A percentile compares a stretch with the other conserved stretches of the same genome.
phyloP scores from a whole-genome alignment of 1,284 basidiomycete species.

The Fereydounia khargensis region DNA sequence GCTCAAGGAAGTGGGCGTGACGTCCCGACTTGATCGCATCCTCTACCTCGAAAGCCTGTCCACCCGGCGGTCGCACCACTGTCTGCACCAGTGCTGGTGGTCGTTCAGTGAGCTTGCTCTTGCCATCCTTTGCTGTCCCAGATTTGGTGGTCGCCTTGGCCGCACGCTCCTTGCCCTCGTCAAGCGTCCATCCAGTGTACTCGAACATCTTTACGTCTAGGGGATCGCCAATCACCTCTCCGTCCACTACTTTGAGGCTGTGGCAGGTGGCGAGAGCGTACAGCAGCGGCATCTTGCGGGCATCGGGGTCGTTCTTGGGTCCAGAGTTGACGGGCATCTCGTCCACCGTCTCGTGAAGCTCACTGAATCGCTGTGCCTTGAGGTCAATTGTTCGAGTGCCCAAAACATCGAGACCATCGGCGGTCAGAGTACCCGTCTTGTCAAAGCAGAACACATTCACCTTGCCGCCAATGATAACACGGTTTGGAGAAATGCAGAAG shows the following conservation, averaged over 20 bases:
- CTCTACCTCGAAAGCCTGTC: conserved; percentile 81
- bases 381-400: conserved; percentile 53
- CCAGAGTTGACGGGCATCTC: conserved; percentile 69
- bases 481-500: conserved; percentile 94
- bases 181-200: conserved; percentile 92
- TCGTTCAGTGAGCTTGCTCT: conserved; percentile 63
- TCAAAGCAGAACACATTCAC: conserved; percentile 98
- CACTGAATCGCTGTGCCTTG: conserved; percentile 72
- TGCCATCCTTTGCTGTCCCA: conserved; percentile 49
- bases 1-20: conserved; percentile 91
- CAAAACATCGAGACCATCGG: conserved; percentile 95
- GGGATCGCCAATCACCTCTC: conserved; percentile 88
- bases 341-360: conserved; percentile 80
- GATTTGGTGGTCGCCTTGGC: conserved; percentile 41
- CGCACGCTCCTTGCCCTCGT: conserved; percentile 67
- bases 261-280: conserved; percentile 96
- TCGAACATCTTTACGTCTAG: conserved; percentile 85
- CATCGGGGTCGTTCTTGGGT: conserved; percentile 59
- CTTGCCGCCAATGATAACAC: conserved; percentile 94
- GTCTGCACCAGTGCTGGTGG: conserved; percentile 92
- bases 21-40: conserved; percentile 79
- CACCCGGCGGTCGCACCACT: conserved; percentile 91
- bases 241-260: conserved; percentile 86
- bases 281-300: conserved; percentile 74
- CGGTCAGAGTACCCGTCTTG: conserved; percentile 97